phyloP scores from a whole-genome alignment of 139 green algal species.

The Mychonastes homosphaera region DNA sequence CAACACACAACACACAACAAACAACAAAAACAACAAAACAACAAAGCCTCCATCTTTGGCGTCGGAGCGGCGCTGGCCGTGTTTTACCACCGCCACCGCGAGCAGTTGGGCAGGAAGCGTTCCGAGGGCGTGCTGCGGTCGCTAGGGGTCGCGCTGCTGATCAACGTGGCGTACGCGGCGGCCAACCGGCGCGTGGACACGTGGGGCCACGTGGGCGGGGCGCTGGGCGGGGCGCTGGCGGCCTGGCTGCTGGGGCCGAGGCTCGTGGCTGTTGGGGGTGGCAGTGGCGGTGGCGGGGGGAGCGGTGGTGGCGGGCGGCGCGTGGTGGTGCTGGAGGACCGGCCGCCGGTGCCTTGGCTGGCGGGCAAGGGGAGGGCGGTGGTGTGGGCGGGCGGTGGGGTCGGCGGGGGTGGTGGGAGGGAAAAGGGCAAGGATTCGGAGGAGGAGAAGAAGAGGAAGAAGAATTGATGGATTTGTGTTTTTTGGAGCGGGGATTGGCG shows the following conservation, averaged over 20 bases:
- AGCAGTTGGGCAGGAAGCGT: slow-evolving; percentile 23
- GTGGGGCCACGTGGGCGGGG: slow-evolving; percentile 48
- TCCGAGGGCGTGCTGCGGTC: slow-evolving; percentile 29
- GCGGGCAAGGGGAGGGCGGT: slow-evolving; percentile 18
- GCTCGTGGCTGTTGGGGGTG: slow-evolving; percentile 9
- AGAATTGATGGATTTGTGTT: too few species aligned
- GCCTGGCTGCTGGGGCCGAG: slow-evolving; percentile 36
- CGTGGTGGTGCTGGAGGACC: slow-evolving; percentile 11
- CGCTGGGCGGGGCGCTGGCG: slow-evolving; percentile 36
- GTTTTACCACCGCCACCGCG: slow-evolving; percentile 38
- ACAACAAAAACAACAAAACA: too few species aligned
- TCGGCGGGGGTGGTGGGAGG: too few species aligned
- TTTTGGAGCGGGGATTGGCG: too few species aligned
- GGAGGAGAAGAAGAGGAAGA: too few species aligned
- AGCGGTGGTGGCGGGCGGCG: neutral
- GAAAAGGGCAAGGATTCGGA: too few species aligned
- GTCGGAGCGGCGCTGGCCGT: slow-evolving; percentile 39
- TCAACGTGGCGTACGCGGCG: slow-evolving; percentile 39
- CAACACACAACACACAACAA: too few species aligned
- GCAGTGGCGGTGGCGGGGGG: neutral
- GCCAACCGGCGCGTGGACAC: slow-evolving; percentile 34
- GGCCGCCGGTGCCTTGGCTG: slow-evolving; percentile 22
- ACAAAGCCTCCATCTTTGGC: too few species aligned
- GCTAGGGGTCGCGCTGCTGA: slow-evolving; percentile 28
- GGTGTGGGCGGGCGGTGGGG: too few species aligned